phyloP scores from a whole-genome alignment of 139 green algal genomes.

The Chloropicon primus region DNA sequence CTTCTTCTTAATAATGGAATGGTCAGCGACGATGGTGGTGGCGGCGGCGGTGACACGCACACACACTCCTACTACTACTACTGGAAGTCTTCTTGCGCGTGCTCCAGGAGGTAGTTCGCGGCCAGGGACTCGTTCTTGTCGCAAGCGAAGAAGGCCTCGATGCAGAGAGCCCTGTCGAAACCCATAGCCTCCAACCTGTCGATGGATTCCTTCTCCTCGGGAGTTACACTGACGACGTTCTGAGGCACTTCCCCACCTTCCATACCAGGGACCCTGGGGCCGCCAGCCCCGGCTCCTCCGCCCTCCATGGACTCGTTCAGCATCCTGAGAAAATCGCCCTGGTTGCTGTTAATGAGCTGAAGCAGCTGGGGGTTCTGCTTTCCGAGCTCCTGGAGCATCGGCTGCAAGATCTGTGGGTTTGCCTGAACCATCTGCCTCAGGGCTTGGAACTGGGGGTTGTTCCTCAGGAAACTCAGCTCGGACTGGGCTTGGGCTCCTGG shows the following conservation, averaged over 20 bases:
- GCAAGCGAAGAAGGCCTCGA: constrained; percentile 91
- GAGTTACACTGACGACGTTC: constrained; percentile 45
- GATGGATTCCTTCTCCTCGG: constrained; percentile 64
- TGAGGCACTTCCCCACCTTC: constrained; percentile 9
- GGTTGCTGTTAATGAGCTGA: constrained; percentile 68
- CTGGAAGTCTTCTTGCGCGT: constrained; percentile 43
- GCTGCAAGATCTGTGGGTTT: constrained; percentile 83
- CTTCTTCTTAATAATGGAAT: too few relatives aligned
- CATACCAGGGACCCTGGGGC: neutral
- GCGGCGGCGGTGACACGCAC: too few relatives aligned
- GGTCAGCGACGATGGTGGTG: too few relatives aligned
- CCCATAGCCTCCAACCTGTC: constrained; percentile 69
- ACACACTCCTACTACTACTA: too few relatives aligned
- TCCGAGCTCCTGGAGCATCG: constrained; percentile 94
- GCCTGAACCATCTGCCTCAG: constrained; percentile 71
- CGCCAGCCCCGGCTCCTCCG: constrained; percentile 2
- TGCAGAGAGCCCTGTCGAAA: constrained; percentile 59
- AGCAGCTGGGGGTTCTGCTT: constrained; percentile 75
- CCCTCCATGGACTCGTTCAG: constrained; percentile 61
- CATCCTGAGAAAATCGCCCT: constrained; percentile 79
- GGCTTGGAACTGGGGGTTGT: constrained; percentile 68
- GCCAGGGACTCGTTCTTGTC: constrained; percentile 90
- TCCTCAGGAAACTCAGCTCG: constrained; percentile 65
- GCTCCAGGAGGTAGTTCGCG: constrained; percentile 93
- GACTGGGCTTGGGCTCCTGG: constrained; percentile 2